Conservation (phyloP, 345 rosid species). For the Syzygium oleosum region DNA sequence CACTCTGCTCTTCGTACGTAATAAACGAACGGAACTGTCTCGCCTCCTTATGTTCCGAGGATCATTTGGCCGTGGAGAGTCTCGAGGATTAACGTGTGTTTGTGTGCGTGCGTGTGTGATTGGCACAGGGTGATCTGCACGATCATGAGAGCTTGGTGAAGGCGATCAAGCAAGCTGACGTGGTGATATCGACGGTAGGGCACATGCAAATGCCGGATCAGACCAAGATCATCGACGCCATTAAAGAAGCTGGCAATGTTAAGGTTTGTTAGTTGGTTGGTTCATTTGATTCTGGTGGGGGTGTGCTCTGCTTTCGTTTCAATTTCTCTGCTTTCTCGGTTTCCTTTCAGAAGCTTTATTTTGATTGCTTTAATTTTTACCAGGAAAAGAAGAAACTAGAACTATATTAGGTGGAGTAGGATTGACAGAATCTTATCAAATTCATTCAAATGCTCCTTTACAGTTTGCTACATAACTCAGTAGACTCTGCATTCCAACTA, state of each 20-base stretch:
- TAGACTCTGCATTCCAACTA: not conserved
- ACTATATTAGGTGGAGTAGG: not conserved
- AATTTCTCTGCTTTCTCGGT: not conserved
- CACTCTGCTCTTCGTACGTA: constrained; percentile 41
- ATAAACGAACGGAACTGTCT: not conserved
- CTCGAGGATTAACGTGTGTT: not conserved
- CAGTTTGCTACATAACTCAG: not conserved
- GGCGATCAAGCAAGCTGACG: constrained; percentile 67
- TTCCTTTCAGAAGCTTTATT: not conserved
- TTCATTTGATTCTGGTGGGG: not conserved
- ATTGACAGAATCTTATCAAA: not conserved
- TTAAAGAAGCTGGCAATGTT: constrained; percentile 77
- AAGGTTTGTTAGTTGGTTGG: constrained; percentile 34
- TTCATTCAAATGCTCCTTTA: not conserved
- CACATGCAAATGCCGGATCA: constrained; percentile 46
- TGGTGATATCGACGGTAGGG: constrained; percentile 69
- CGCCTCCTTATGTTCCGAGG: not conserved
- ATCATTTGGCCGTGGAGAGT: not conserved
- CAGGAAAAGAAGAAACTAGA: not conserved
- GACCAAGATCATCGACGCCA: constrained; percentile 67
- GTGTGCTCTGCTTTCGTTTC: not conserved
- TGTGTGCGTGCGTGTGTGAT: constrained; percentile 11
- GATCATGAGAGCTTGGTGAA: constrained; percentile 68
- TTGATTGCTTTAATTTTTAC: not conserved
- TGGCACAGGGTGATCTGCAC: constrained; percentile 42